Percentiles rank a stretch among this genome's conserved stretches.
Conservation (phyloP, 345 rosid species). For the Boechera retrofracta region DNA sequence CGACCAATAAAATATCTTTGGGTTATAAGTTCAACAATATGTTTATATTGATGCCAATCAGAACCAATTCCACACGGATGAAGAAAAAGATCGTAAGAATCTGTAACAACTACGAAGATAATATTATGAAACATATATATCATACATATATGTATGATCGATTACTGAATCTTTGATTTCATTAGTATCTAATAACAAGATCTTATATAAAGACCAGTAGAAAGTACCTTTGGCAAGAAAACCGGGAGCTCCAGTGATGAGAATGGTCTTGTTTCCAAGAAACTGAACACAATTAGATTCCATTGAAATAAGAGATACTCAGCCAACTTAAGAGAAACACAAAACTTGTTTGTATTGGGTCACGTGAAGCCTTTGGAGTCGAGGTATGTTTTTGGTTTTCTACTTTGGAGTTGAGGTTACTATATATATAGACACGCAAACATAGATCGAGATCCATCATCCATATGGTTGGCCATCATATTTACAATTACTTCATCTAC, state of each 20-base stretch:
- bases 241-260: constrained; percentile 59
- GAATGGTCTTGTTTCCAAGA: constrained; percentile 49
- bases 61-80: not conserved
- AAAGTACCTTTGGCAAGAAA: constrained; percentile 54
- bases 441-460: not conserved
- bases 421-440: constrained; percentile 32
- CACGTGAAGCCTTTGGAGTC: constrained; percentile 26
- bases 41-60: not conserved
- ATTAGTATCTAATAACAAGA: not conserved
- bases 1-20: not conserved
- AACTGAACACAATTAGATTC: constrained; percentile 40
- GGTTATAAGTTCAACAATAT: not conserved
- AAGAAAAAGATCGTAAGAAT: not conserved
- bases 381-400: constrained; percentile 5
- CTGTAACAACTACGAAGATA: not conserved
- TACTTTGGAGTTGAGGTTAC: constrained; percentile 22
- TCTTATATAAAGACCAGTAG: not conserved
- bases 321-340: constrained; percentile 19
- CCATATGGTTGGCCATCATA: constrained; percentile 22
- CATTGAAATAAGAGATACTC: constrained; percentile 27
- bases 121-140: not conserved
- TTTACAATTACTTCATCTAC: constrained; percentile 36
- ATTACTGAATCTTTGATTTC: not conserved
- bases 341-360: constrained; percentile 15
- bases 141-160: not conserved